Evolutionary conservation across 202 grass and related monocot species (phyloP), one percentile per base, ranked within the genome.

Genomic region (Bolboschoenoplectus hybrid): DNA sequence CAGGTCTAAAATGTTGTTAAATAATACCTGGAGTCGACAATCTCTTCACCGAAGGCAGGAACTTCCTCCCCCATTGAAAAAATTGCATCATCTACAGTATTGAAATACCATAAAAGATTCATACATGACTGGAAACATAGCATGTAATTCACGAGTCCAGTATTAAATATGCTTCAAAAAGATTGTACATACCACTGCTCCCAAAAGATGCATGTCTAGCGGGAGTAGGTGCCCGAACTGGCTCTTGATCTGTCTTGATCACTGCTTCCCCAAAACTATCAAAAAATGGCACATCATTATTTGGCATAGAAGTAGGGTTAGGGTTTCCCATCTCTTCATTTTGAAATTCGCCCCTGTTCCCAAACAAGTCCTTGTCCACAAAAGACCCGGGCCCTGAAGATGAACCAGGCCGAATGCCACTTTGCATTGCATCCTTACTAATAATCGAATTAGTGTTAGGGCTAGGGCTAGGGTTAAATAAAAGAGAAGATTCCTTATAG

Each of bases 361-460:
- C 85, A 46, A 86, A 88, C 58, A 91, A 89, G 64, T 89, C 87
- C 26, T 91, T 88, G 67, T 94, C 89, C 4, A 87, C 95, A 92
- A 95, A 89, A 46, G 88, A 62, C 51, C 71, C 88, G 75, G 92
- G 91, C 75, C 89, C 84, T 17, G 82, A 84, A 19, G 63, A 66
- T 53, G 82, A 84, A 68, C 47, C 82, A 55, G 82, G 82, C 12
- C 49, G 63, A 53, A 84, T 68, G 47, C 82, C 64, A 68, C 63
- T 70, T 84, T 71, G 82, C 65, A 71, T 71, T 68, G 47, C 82
- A 71, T 84, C 82, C 39, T 71, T 84, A 68, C 66, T 63, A 69
- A 55, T 52, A 57, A 63, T 32, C 17, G 63, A 68, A 84, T 68
- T 84, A 84, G 82, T 84, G 82, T 84, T 84, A 70, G 82, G 65